Percentiles rank a stretch among this genome's conserved stretches.
Conservation (phyloP, 305 asterid species). For the Coffea humblotiana region DNA sequence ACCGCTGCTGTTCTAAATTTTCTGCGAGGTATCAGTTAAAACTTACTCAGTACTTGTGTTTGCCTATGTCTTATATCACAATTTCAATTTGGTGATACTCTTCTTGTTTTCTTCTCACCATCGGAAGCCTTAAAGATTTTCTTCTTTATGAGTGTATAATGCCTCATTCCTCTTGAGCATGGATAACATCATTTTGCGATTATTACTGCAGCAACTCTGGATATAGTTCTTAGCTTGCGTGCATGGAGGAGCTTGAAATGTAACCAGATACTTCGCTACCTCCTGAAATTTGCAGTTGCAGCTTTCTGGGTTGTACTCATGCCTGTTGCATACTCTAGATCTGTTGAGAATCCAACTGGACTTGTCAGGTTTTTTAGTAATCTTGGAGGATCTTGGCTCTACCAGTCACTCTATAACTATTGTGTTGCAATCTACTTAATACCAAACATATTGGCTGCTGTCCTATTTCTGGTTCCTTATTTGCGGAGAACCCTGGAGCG, state of each 20-base stretch:
- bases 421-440: slow-evolving; percentile 82
- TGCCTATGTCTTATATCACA: background rate
- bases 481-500: slow-evolving; percentile 82
- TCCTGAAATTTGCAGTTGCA: slow-evolving; percentile 78
- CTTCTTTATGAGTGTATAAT: background rate
- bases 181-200: slow-evolving; percentile 11
- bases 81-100: background rate
- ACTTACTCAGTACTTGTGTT: background rate
- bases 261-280: slow-evolving; percentile 83
- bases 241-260: slow-evolving; percentile 93
- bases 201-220: slow-evolving; percentile 78
- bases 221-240: slow-evolving; percentile 67
- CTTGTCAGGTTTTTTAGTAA: slow-evolving; percentile 63
- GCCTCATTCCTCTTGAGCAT: slow-evolving; percentile 23
- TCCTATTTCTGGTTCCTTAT: slow-evolving; percentile 77
- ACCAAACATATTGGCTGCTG: slow-evolving; percentile 80
- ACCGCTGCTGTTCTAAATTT: slow-evolving; percentile 91
- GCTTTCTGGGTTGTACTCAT: slow-evolving; percentile 85
- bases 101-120: slow-evolving; percentile 20
- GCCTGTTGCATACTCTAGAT: slow-evolving; percentile 86
- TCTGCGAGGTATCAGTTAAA: slow-evolving; percentile 59
- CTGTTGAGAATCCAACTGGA: slow-evolving; percentile 84
- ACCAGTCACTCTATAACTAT: slow-evolving; percentile 67
- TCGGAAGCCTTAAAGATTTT: background rate
- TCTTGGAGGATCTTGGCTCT: slow-evolving; percentile 78